These are phyloP conservation scores for Candida insectalens DNA, from an alignment of 805 yeast species.

Conservation along the genomic window DNA sequence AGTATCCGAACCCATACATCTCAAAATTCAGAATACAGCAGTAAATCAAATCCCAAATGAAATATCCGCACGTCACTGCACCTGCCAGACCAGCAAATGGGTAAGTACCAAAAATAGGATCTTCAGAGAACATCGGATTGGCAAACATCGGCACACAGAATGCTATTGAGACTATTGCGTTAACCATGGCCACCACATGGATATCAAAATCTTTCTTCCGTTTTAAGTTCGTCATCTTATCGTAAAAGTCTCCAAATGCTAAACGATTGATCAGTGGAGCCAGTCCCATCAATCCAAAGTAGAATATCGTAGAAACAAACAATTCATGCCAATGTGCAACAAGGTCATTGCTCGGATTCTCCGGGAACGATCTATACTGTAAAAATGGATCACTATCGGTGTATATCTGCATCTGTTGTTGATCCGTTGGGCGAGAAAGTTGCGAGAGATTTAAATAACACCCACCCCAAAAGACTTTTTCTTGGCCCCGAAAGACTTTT, in stretches of 20 bases:
- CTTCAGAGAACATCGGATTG: constrained; percentile 36
- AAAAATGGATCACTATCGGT: constrained; percentile 33
- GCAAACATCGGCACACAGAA: constrained; percentile 57
- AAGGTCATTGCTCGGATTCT: constrained; percentile 30
- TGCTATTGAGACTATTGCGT: constrained; percentile 56
- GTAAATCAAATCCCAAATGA: constrained; percentile 78
- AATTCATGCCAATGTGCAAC: constrained; percentile 72
- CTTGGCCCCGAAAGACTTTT: too few species aligned
- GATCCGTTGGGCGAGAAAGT: not conserved
- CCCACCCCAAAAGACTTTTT: too few species aligned
- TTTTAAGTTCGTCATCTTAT: constrained; percentile 29
- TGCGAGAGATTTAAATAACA: too few species aligned
- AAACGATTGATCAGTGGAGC: constrained; percentile 42
- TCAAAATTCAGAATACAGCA: constrained; percentile 49
- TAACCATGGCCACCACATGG: constrained; percentile 83
- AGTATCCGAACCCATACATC: constrained; percentile 73
- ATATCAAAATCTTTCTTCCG: constrained; percentile 72
- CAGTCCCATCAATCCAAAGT: constrained; percentile 40
- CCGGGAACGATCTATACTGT: constrained; percentile 36
- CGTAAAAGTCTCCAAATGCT: constrained; percentile 48
- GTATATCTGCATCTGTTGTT: constrained; percentile 11
- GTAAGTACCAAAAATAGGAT: constrained; percentile 57
- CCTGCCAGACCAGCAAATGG: constrained; percentile 71
- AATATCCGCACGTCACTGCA: constrained; percentile 74
- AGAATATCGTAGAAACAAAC: constrained; percentile 46